Conservation (phyloP, 495 filamentous ascomycete genomes). For the Aspergillus olivimuriae region DNA sequence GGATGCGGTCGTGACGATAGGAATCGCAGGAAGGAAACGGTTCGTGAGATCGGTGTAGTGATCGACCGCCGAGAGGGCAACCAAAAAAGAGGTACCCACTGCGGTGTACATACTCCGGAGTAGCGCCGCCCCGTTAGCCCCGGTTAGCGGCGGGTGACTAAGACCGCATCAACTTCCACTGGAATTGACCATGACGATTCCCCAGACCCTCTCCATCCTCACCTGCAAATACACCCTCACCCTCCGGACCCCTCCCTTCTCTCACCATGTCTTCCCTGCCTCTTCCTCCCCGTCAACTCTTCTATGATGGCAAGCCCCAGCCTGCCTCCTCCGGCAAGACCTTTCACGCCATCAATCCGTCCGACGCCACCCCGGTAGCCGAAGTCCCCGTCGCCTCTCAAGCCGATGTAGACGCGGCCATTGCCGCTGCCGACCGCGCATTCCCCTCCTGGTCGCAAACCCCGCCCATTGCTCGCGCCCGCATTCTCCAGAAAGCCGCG, state of each 20-base stretch:
- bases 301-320: conserved; percentile 60
- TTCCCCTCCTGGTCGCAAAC: conserved; percentile 64
- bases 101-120: too few species aligned
- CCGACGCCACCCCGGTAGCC: conserved; percentile 56
- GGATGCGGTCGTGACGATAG: too few species aligned
- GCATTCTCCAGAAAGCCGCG: conserved; percentile 66
- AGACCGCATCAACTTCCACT: too few species aligned
- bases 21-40: too few species aligned
- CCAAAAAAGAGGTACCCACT: too few species aligned
- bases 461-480: conserved; percentile 56
- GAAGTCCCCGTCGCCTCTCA: conserved; percentile 57
- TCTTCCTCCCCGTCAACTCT: conserved; percentile 51
- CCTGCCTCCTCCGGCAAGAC: conserved; percentile 51
- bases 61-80: too few species aligned
- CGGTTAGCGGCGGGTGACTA: too few species aligned
- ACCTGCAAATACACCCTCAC: too few species aligned
- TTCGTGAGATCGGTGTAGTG: too few species aligned
- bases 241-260: conserved; percentile 3
- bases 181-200: too few species aligned
- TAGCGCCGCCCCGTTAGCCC: too few species aligned
- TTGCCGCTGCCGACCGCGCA: conserved; percentile 53
- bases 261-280: conserved; percentile 34
- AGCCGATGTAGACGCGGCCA: conserved; percentile 59
- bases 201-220: too few species aligned
- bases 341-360: conserved; percentile 64